A percentile compares a stretch with the other conserved stretches of the same genome.
These are phyloP conservation scores for Colletotrichum euphorbiae DNA, from an alignment of 2,329 filamentous ascomycete genomes.

Conservation along the genomic window DNA sequence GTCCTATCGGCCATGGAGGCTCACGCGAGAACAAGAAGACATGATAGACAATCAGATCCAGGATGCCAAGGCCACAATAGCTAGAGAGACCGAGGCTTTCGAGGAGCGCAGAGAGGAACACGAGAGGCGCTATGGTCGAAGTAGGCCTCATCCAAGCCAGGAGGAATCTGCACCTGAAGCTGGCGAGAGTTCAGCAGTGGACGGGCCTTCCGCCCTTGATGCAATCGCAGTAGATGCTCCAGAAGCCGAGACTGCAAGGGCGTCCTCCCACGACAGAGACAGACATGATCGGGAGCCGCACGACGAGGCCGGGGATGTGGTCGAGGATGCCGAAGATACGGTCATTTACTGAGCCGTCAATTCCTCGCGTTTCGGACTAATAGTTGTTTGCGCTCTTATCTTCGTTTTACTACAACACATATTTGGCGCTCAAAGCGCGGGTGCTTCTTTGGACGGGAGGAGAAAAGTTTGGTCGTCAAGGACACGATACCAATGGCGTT, in stretches of 20 bases:
- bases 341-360: constrained; percentile 77
- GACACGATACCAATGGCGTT: constrained; percentile 35
- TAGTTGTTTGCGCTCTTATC: not conserved
- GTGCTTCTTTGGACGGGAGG: not conserved
- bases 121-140: constrained; percentile 44
- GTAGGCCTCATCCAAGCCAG: constrained; percentile 33
- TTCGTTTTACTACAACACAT: not conserved
- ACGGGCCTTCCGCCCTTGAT: constrained; percentile 48
- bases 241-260: constrained; percentile 52
- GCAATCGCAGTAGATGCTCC: constrained; percentile 50
- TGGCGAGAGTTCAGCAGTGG: constrained; percentile 44
- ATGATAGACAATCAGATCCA: constrained; percentile 77
- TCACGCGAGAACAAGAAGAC: constrained; percentile 75
- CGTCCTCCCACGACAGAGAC: constrained; percentile 45
- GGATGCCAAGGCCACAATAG: constrained; percentile 72
- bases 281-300: constrained; percentile 61
- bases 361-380: constrained; percentile 10
- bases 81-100: constrained; percentile 74
- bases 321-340: constrained; percentile 87
- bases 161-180: constrained; percentile 51
- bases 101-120: constrained; percentile 59
- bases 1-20: constrained; percentile 90
- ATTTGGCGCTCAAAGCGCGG: not conserved
- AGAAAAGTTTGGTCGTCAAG: constrained; percentile 11
- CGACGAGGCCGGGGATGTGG: constrained; percentile 80